Base-by-base conservation (phyloP, 192 early-diverging fungal genomes). In the Dispira simplex region DNA sequence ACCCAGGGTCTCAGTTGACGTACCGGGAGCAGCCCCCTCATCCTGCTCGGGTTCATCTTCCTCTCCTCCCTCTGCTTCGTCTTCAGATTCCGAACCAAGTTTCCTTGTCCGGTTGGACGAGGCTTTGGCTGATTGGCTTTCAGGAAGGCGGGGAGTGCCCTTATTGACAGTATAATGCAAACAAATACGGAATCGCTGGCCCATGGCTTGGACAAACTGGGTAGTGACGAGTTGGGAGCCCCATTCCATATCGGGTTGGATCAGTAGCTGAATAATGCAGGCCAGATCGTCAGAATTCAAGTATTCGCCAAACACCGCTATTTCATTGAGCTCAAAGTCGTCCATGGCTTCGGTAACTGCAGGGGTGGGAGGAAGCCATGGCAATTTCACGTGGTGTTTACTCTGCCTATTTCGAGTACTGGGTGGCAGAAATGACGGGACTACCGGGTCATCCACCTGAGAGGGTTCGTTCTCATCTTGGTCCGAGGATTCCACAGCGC, bases 1-100 rank as follows among this genome's bases (percentile, higher is more conserved):
- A 44, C 16, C 68, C 55, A 26, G 18, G 53, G 16, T 23, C n/a
- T 26, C 11, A n/a, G 55, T 10, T 23, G 43, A 13, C 13, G 49
- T 46, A n/a, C 46, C 60, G 21, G 43, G 23, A 62, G 46, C 58
- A 28, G 46, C 44, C 48, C 51, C 64, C 48, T 13, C 63, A 28
- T 64, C 44, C 28, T 64, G 57, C 14, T 62, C 77, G 14, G 69
- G 64, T 39, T 67, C 63, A 45, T 71, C 69, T 8, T 64, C 46
- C 21, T 74, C 80, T 11, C 71, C 74, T 8, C 72, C 67, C 70
- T 84, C 90, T 55, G 87, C 86, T 11, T 77, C 70, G 11, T 58
- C 56, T 11, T 58, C 56, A 11, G 27, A 32, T 26, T 58, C 56
- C 21, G 21, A 25, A 8, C 9, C 18, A 0, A 18, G 51, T 53